These are phyloP conservation scores for Termitomyces sp. DNA, from an alignment of 768 basidiomycete genomes.

Conservation along the genomic window DNA sequence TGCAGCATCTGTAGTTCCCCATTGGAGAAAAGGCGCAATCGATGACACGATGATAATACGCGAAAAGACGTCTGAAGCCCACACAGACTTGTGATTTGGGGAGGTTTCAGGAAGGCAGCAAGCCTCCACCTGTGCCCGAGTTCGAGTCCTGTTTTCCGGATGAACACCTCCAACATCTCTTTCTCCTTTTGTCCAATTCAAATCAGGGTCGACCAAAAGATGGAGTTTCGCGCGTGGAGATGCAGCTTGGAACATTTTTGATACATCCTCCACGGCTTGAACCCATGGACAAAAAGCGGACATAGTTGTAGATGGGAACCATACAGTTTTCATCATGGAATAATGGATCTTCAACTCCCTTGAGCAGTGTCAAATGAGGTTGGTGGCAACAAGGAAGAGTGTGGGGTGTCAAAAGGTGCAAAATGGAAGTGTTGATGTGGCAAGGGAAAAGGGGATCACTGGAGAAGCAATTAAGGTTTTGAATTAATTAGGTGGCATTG, in stretches of 20 bases:
- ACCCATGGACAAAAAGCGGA: slow-evolving; percentile 23
- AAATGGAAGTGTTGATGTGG: no score
- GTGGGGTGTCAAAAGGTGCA: no score
- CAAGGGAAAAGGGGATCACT: no score
- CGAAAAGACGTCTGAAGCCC: slow-evolving; percentile 10
- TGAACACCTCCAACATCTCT: not conserved
- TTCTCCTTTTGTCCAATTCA: slow-evolving; percentile 13
- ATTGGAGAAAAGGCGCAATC: slow-evolving; percentile 19
- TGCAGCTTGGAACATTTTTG: slow-evolving; percentile 18
- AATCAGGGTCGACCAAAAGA: slow-evolving; percentile 12
- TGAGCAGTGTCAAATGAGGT: no score
- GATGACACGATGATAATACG: slow-evolving; percentile 3
- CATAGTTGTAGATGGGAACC: slow-evolving; percentile 25
- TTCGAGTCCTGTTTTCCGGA: slow-evolving; percentile 14
- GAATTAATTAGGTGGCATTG: no score
- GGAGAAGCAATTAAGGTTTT: no score
- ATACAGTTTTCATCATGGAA: slow-evolving; percentile 17
- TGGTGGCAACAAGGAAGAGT: no score
- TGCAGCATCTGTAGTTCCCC: not conserved
- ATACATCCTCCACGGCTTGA: slow-evolving; percentile 19
- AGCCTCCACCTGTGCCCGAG: slow-evolving; percentile 11
- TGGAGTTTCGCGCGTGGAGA: slow-evolving; percentile 8
- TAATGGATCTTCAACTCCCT: slow-evolving; percentile 6
- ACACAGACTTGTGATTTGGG: not conserved
- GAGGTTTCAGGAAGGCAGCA: slow-evolving; percentile 8